Evolutionary conservation across 2,329 filamentous ascomycete species (phyloP).

Genomic region (Alternaria infectoria): DNA sequence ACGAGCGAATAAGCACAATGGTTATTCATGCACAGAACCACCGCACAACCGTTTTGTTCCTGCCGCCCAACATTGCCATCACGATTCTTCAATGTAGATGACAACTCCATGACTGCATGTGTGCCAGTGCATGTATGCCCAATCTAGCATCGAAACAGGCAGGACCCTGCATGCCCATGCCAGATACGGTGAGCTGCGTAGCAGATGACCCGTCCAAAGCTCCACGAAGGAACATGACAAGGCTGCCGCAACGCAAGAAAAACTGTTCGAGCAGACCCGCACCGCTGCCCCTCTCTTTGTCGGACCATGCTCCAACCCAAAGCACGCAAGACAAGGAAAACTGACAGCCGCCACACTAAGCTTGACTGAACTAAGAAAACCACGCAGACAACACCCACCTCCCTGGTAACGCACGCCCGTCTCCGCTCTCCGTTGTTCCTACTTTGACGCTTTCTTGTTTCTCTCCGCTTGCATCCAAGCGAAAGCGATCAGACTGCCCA

Average conservation of each 20-base stretch:
- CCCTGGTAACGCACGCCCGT: background rate
- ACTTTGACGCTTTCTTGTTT: background rate
- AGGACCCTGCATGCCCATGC: conserved; percentile 4
- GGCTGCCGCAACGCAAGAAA: conserved; percentile 4
- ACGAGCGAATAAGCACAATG: background rate
- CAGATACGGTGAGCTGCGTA: background rate
- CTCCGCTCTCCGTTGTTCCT: background rate
- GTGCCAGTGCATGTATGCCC: conserved; percentile 1
- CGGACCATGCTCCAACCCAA: background rate
- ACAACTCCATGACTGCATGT: conserved; percentile 1
- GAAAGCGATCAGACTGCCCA: background rate
- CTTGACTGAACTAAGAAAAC: background rate
- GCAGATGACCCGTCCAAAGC: conserved; percentile 2
- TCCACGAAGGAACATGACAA: background rate
- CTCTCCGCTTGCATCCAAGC: background rate
- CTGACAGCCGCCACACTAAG: background rate
- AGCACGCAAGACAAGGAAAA: background rate
- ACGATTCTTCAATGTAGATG: background rate
- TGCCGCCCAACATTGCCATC: background rate
- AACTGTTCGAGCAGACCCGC: conserved; percentile 1
- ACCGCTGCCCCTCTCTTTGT: background rate
- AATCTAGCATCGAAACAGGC: conserved; percentile 6
- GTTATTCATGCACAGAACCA: background rate
- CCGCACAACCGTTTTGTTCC: background rate
- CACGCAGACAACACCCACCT: background rate